A percentile compares a stretch with the other conserved stretches of the same genome.
These are phyloP conservation scores for Phytophthora crassamura DNA, from an alignment of 352 stramenopile species.

Conservation along the genomic window DNA sequence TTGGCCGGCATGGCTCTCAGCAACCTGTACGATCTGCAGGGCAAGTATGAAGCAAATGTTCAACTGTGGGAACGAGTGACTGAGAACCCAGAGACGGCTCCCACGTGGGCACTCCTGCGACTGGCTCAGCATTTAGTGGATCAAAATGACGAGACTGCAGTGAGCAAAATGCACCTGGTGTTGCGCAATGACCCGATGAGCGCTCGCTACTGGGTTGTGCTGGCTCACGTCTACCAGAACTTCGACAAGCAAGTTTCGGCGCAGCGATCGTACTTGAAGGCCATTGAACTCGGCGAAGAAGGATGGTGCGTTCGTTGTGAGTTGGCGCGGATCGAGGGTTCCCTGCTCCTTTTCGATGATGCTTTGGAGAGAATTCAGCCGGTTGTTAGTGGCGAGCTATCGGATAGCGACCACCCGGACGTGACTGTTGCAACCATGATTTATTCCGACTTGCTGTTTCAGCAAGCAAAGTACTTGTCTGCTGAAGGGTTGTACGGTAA, in stretches of 20 bases:
- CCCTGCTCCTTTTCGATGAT: conserved; percentile 72
- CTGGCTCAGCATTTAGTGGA: conserved; percentile 78
- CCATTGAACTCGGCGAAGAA: conserved; percentile 72
- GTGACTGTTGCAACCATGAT: conserved; percentile 58
- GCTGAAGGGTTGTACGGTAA: conserved; percentile 79
- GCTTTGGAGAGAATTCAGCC: conserved; percentile 66
- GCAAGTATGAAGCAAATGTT: conserved; percentile 69
- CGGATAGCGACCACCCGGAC: conserved; percentile 26
- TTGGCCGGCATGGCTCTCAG: conserved; percentile 71
- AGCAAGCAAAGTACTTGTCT: conserved; percentile 80
- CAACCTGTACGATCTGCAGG: conserved; percentile 69
- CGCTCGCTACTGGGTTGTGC: conserved; percentile 68
- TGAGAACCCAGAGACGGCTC: conserved; percentile 57
- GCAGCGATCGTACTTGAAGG: conserved; percentile 81
- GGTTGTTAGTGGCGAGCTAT: conserved; percentile 39
- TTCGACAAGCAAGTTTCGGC: conserved; percentile 84
- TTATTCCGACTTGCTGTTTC: conserved; percentile 75
- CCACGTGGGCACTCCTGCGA: conserved; percentile 76
- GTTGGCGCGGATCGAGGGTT: conserved; percentile 81
- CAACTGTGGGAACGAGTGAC: conserved; percentile 76
- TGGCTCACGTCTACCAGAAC: conserved; percentile 83
- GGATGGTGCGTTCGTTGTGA: conserved; percentile 80
- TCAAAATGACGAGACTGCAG: conserved; percentile 66
- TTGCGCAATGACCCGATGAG: conserved; percentile 77
- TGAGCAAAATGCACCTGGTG: conserved; percentile 76